A percentile compares a stretch with the other conserved stretches of the same genome.
These are phyloP conservation scores for Aspergillus floridensis DNA, from an alignment of 2,329 filamentous ascomycete genomes.

Conservation along the genomic window DNA sequence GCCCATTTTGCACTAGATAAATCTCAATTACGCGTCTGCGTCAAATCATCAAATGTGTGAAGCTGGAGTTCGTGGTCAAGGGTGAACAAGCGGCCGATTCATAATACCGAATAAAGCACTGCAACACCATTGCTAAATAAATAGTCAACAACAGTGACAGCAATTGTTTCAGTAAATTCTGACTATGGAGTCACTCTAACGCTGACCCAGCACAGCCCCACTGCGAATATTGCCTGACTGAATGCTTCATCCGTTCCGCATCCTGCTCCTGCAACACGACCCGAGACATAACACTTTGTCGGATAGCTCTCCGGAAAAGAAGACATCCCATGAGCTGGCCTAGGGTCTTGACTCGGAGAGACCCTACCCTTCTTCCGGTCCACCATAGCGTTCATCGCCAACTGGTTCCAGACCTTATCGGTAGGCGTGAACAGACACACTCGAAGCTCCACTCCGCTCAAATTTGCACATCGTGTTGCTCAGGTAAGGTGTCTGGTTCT, in stretches of 20 bases:
- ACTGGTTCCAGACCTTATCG: background rate
- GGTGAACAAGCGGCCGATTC: too few species aligned
- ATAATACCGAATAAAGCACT: background rate
- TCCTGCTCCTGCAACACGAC: background rate
- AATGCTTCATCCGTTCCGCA: background rate
- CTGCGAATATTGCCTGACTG: background rate
- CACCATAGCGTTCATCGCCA: background rate
- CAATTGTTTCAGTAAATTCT: background rate
- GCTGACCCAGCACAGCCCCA: background rate
- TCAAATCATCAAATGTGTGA: background rate
- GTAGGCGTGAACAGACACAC: background rate
- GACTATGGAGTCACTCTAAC: background rate
- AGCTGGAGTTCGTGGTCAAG: too few species aligned
- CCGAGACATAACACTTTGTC: background rate
- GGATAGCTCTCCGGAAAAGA: background rate
- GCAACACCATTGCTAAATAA: background rate
- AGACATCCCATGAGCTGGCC: background rate
- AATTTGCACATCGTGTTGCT: too few species aligned
- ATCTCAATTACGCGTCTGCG: background rate
- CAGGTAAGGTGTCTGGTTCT: background rate
- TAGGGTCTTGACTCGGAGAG: background rate
- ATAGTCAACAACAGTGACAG: background rate
- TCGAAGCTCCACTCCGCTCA: background rate
- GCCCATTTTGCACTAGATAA: background rate
- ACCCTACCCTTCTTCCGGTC: background rate